Percentiles rank a stretch among this genome's conserved stretches.
Conservation (phyloP, 192 early-diverging fungal species). For the Lunasporangiospora selenospora region DNA sequence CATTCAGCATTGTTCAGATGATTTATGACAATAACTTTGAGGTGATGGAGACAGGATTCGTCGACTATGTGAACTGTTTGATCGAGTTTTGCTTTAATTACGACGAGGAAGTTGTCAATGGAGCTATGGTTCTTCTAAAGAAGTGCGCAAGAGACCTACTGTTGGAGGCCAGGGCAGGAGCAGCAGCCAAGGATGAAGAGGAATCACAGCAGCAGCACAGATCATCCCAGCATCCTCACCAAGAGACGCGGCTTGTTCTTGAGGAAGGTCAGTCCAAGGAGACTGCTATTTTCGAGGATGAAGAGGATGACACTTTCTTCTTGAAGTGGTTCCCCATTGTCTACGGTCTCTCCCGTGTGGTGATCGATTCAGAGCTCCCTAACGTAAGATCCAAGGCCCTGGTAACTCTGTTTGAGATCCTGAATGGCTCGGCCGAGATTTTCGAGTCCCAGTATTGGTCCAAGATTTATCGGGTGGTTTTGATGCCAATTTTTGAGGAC, state of each 20-base stretch:
- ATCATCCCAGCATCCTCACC: slow-evolving; percentile 5
- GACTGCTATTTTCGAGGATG: slow-evolving; percentile 49
- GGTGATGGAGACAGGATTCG: slow-evolving; percentile 54
- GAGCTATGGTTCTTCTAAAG: slow-evolving; percentile 61
- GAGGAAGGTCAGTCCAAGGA: slow-evolving; percentile 69
- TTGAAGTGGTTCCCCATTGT: slow-evolving; percentile 59
- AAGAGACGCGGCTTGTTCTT: slow-evolving; percentile 48
- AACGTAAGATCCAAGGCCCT: slow-evolving; percentile 63
- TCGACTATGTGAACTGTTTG: slow-evolving; percentile 56
- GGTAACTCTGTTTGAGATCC: slow-evolving; percentile 83
- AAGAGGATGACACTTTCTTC: slow-evolving; percentile 55
- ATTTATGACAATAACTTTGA: slow-evolving; percentile 55
- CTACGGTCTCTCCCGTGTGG: slow-evolving; percentile 52
- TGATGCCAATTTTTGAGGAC: slow-evolving; percentile 94
- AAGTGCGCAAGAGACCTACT: slow-evolving; percentile 51
- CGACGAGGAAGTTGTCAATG: slow-evolving; percentile 56
- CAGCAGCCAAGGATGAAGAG: slow-evolving; percentile 24
- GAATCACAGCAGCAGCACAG: too few species aligned
- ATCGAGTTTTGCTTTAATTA: slow-evolving; percentile 58
- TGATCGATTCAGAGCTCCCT: slow-evolving; percentile 52
- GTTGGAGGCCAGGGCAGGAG: slow-evolving; percentile 26
- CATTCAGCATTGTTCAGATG: slow-evolving; percentile 49
- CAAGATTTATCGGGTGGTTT: slow-evolving; percentile 79
- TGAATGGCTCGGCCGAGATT: slow-evolving; percentile 77
- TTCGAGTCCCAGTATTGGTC: slow-evolving; percentile 87